Percentiles rank a stretch among this genome's conserved stretches.
Evolutionary conservation across 1,284 basidiomycete species (phyloP).

Genomic region (Cryptococcus sp.): DNA sequence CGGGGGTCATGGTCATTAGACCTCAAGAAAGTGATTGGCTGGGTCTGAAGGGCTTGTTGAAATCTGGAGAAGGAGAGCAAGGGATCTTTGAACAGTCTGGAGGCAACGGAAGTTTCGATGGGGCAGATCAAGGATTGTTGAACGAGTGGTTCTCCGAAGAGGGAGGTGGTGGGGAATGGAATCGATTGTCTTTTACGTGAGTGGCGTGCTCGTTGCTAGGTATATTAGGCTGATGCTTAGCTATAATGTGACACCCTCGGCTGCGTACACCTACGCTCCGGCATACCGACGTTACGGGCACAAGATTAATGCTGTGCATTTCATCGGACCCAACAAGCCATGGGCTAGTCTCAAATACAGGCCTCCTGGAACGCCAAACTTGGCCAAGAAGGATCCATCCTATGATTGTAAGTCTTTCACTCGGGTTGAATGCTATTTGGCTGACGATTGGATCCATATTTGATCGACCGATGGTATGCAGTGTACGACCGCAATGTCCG

Average conservation of each 20-base stretch:
- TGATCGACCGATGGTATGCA: constrained; percentile 84
- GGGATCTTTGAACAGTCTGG: constrained; percentile 27
- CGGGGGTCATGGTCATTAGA: constrained; percentile 82
- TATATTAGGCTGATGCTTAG: constrained; percentile 15
- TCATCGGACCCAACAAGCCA: constrained; percentile 90
- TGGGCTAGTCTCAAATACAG: constrained; percentile 73
- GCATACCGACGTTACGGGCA: constrained; percentile 90
- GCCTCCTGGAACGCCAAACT: constrained; percentile 51
- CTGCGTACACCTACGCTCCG: constrained; percentile 95
- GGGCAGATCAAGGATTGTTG: constrained; percentile 90
- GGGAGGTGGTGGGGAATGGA: constrained; percentile 71
- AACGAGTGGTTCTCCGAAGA: constrained; percentile 75
- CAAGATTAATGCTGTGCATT: constrained; percentile 84
- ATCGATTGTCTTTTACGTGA: constrained; percentile 78
- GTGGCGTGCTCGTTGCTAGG: constrained; percentile 8
- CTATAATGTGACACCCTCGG: constrained; percentile 97
- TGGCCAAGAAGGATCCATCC: constrained; percentile 26
- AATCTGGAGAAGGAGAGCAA: constrained; percentile 51
- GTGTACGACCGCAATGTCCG: constrained; percentile 86
- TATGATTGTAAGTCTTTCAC: constrained; percentile 37
- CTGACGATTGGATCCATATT: constrained; percentile 47
- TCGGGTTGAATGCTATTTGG: constrained; percentile 1
- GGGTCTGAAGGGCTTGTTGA: constrained; percentile 59
- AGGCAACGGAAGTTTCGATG: constrained; percentile 84
- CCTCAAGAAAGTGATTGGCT: constrained; percentile 79